Evolutionary conservation across 345 rosid genomes (phyloP).

Genomic region (Boechera retrofracta): DNA sequence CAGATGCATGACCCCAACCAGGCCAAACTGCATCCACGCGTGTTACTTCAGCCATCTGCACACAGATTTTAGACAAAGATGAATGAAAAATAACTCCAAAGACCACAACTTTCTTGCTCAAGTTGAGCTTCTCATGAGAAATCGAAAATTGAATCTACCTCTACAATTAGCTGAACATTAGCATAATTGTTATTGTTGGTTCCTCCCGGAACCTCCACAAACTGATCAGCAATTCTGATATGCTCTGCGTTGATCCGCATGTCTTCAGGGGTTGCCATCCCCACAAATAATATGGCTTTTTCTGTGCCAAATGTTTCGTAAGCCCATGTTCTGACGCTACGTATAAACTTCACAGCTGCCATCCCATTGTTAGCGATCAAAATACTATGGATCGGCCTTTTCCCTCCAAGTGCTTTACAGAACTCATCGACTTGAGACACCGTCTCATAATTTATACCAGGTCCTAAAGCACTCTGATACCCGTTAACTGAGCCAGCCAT

Average conservation of each 20-base stretch:
- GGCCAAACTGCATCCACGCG: conserved; percentile 99
- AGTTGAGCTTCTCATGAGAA: not conserved
- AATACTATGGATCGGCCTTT: conserved; percentile 86
- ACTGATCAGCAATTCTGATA: conserved; percentile 97
- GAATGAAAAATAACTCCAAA: conserved; percentile 13
- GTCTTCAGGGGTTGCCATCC: conserved; percentile 99
- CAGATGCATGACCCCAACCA: conserved; percentile 99
- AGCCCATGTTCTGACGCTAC: conserved; percentile 97
- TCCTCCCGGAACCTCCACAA: conserved; percentile 99
- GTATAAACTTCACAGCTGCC: conserved; percentile 99
- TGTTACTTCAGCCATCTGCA: conserved; percentile 97
- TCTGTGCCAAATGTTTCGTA: conserved; percentile 97
- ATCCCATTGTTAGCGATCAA: conserved; percentile 97
- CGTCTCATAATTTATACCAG: conserved; percentile 63
- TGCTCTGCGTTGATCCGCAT: conserved; percentile 99
- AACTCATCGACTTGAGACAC: conserved; percentile 75
- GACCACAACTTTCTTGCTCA: conserved; percentile 5
- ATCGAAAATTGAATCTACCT: conserved; percentile 56
- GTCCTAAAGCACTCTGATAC: conserved; percentile 55
- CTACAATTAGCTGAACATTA: conserved; percentile 97
- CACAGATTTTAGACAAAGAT: conserved; percentile 32
- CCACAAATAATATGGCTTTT: conserved; percentile 92
- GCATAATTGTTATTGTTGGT: conserved; percentile 99
- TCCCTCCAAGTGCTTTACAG: conserved; percentile 84
- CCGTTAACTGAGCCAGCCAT: conserved; percentile 62